Percentiles rank a stretch among this genome's conserved stretches.
phyloP scores from a whole-genome alignment of 306 rosid genomes.

The Abrus pulchellus region DNA sequence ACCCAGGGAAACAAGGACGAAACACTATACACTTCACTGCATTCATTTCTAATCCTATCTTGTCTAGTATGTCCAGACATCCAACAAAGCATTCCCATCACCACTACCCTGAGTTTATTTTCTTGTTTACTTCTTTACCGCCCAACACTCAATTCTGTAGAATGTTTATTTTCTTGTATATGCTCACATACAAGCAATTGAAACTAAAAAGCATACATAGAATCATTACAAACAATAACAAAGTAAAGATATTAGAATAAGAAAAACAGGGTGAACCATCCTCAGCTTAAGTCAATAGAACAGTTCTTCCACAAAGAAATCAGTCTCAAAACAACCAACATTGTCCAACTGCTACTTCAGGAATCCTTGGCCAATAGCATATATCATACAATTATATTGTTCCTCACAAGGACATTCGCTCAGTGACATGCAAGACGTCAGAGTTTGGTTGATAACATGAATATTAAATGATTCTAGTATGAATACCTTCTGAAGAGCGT shows the following conservation, averaged over 20 bases:
- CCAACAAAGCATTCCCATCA: background rate
- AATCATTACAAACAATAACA: constrained; percentile 20
- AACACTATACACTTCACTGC: background rate
- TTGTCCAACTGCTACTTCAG: constrained; percentile 35
- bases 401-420: constrained; percentile 12
- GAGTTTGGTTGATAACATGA: constrained; percentile 34
- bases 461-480: constrained; percentile 20
- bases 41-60: background rate
- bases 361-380: background rate
- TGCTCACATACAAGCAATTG: constrained; percentile 4
- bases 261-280: constrained; percentile 3
- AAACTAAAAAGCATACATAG: constrained; percentile 6
- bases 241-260: background rate
- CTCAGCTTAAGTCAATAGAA: background rate
- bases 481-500: constrained; percentile 72
- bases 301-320: constrained; percentile 11
- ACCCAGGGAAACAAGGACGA: background rate
- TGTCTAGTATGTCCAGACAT: background rate
- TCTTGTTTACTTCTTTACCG: background rate
- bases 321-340: constrained; percentile 38
- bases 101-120: background rate
- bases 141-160: background rate
- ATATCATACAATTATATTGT: background rate
- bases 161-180: background rate
- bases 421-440: background rate